Conservation (phyloP, 345 rosid genomes). For the Citrus glauca region DNA sequence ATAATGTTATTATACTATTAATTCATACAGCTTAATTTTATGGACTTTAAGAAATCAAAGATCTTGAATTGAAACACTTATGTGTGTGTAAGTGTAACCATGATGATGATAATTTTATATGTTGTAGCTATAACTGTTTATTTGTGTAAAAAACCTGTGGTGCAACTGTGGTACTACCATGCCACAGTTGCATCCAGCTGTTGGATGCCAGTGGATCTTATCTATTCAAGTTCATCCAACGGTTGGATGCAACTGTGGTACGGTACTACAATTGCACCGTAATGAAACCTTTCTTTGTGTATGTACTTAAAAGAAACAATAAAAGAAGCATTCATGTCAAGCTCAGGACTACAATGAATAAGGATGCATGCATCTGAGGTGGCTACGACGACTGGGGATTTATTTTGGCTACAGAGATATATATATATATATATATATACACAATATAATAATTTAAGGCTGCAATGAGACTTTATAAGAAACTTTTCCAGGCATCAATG, state of each 20-base stretch:
- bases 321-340: neutral
- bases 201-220: too few relatives aligned
- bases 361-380: neutral
- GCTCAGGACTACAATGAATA: neutral
- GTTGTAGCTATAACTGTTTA: neutral
- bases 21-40: too few relatives aligned
- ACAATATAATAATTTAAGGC: neutral
- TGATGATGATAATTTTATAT: neutral
- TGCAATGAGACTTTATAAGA: neutral
- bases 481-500: neutral
- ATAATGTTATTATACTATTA: too few relatives aligned
- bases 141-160: neutral
- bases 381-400: conserved; percentile 8
- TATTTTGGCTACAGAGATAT: too few relatives aligned
- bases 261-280: rapidly evolving
- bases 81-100: too few relatives aligned
- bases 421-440: too few relatives aligned
- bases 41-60: too few relatives aligned
- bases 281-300: rapidly evolving
- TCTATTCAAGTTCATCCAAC: rapidly evolving
- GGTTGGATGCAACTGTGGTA: too few relatives aligned
- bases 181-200: too few relatives aligned
- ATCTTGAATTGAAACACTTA: too few relatives aligned
- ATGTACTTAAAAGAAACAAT: neutral
- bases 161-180: too few relatives aligned